Conservation (phyloP, 2,329 filamentous ascomycete species). For the Hypoxylon sp. region DNA sequence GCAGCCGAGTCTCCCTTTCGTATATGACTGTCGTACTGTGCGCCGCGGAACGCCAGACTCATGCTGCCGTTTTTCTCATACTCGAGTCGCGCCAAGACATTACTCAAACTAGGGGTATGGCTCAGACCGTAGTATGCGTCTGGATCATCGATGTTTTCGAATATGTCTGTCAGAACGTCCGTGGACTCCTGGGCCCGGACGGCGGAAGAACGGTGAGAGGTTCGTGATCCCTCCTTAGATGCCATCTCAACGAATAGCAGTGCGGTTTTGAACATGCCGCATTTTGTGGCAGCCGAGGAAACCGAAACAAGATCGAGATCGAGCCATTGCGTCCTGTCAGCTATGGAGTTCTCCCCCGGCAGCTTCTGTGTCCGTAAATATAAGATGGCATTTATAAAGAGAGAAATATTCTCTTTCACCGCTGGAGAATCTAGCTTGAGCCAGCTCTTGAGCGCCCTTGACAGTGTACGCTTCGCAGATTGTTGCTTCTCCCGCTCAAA, state of each 20-base stretch:
- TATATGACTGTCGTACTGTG: constrained; percentile 87
- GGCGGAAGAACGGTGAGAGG: constrained; percentile 72
- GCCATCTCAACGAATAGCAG: constrained; percentile 82
- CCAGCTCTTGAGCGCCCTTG: constrained; percentile 69
- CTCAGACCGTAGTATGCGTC: constrained; percentile 94
- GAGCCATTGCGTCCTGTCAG: constrained; percentile 84
- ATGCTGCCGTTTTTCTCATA: constrained; percentile 90
- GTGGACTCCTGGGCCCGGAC: constrained; percentile 63
- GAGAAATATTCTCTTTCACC: constrained; percentile 69
- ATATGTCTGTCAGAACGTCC: constrained; percentile 80
- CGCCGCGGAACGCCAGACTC: constrained; percentile 87
- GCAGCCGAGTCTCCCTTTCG: constrained; percentile 65
- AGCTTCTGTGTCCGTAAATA: constrained; percentile 86
- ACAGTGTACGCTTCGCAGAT: constrained; percentile 68
- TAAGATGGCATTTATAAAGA: constrained; percentile 80
- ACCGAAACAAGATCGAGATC: constrained; percentile 78
- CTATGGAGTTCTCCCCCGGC: constrained; percentile 78
- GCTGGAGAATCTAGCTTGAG: constrained; percentile 58
- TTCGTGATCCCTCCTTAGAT: constrained; percentile 54
- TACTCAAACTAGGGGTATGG: constrained; percentile 77
- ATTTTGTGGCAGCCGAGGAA: constrained; percentile 75
- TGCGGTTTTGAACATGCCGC: constrained; percentile 87
- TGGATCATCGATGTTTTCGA: constrained; percentile 91
- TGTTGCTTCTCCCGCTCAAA: constrained; percentile 71
- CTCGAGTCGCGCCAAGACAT: constrained; percentile 82